These are phyloP conservation scores for Gracilaria gracilis DNA, from an alignment of 23 red algal genomes.

Conservation along the genomic window DNA sequence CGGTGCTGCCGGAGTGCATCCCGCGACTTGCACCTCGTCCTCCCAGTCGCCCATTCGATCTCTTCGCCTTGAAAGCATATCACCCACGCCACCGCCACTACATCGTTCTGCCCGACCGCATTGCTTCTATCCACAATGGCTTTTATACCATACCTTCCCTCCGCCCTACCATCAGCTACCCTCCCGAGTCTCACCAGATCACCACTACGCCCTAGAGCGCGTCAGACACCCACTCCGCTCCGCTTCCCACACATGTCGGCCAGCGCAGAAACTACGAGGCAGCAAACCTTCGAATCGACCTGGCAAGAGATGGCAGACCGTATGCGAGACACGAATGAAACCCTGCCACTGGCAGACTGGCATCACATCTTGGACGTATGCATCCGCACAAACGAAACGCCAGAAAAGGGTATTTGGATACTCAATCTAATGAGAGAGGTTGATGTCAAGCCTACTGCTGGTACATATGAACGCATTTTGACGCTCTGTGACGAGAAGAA, in stretches of 20 bases:
- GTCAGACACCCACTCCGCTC: neutral
- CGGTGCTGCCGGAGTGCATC: too few species aligned
- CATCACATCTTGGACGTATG: slow-evolving; percentile 52
- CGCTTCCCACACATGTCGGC: neutral
- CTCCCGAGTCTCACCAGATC: neutral
- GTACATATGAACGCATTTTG: slow-evolving; percentile 69
- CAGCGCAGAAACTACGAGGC: neutral
- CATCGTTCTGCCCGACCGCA: too few species aligned
- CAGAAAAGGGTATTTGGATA: slow-evolving; percentile 48
- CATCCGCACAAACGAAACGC: slow-evolving; percentile 13
- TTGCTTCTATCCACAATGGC: neutral
- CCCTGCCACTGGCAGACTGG: slow-evolving; percentile 49
- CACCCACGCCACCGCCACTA: too few species aligned
- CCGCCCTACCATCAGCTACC: neutral
- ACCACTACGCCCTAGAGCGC: neutral
- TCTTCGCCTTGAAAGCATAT: too few species aligned
- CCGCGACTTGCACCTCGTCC: too few species aligned
- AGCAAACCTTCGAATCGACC: slow-evolving; percentile 18
- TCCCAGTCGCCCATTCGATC: too few species aligned
- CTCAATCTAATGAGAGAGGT: slow-evolving; percentile 60
- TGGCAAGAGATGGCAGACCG: slow-evolving; percentile 41
- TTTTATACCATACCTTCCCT: slow-evolving; percentile 16
- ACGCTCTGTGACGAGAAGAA: slow-evolving; percentile 20
- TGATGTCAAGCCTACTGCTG: slow-evolving; percentile 36
- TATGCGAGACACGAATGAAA: slow-evolving; percentile 28